These are phyloP conservation scores for Cardiospermum halicacabum DNA, from an alignment of 345 rosid species.

Conservation along the genomic window DNA sequence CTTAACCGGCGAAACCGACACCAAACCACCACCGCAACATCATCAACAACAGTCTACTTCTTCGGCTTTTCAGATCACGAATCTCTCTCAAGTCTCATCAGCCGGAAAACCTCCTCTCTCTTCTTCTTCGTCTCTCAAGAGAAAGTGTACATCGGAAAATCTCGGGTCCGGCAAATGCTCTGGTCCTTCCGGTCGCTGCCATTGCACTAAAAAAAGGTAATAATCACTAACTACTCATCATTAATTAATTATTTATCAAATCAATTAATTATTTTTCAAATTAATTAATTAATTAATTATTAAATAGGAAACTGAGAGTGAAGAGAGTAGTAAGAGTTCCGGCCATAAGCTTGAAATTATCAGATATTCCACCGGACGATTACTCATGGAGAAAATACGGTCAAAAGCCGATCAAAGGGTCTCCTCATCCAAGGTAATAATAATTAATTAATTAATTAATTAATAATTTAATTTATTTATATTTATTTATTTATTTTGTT, in stretches of 20 bases:
- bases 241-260: background rate
- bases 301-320: conserved; percentile 61
- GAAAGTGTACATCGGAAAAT: conserved; percentile 74
- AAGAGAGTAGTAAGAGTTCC: conserved; percentile 81
- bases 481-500: background rate
- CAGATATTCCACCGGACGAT: conserved; percentile 97
- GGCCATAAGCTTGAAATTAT: conserved; percentile 80
- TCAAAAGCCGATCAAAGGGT: conserved; percentile 97
- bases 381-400: conserved; percentile 98
- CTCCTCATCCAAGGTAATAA: conserved; percentile 84
- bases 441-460: background rate
- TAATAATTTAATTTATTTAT: too few relatives aligned
- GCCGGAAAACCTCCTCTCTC: conserved; percentile 61
- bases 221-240: background rate
- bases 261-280: background rate
- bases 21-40: too few relatives aligned
- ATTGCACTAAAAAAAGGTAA: conserved; percentile 91
- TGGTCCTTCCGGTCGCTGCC: conserved; percentile 70
- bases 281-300: background rate
- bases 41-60: conserved; percentile 34
- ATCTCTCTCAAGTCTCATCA: conserved; percentile 42
- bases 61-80: conserved; percentile 56
- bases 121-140: conserved; percentile 50
- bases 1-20: conserved; percentile 41
- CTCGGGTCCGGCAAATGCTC: conserved; percentile 53